Conservation (phyloP, 2,329 filamentous ascomycete genomes). For the Cryphonectria parasitica region DNA sequence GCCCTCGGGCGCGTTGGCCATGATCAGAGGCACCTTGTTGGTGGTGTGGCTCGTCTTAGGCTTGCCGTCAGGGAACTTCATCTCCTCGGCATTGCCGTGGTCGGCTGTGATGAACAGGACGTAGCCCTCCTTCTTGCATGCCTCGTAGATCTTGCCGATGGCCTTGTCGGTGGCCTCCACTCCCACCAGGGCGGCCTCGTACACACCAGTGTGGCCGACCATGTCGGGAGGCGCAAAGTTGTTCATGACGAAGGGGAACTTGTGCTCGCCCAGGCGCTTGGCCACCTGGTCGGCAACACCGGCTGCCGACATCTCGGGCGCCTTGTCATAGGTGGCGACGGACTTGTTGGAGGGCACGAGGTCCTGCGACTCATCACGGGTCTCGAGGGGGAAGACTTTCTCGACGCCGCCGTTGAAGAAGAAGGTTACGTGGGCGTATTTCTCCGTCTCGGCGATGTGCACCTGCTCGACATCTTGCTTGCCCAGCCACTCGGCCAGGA, state of each 20-base stretch:
- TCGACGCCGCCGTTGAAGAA: conserved; percentile 99
- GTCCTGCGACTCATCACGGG: conserved; percentile 79
- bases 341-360: conserved; percentile 85
- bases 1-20: conserved; percentile 92
- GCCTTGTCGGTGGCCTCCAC: conserved; percentile 88
- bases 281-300: conserved; percentile 86
- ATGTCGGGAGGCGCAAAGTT: conserved; percentile 99
- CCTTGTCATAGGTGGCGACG: conserved; percentile 91
- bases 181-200: conserved; percentile 88
- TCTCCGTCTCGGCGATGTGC: conserved; percentile 97
- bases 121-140: conserved; percentile 91
- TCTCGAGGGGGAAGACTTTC: conserved; percentile 91
- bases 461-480: conserved; percentile 91
- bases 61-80: conserved; percentile 94
- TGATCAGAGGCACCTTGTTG: conserved; percentile 97
- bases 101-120: conserved; percentile 94
- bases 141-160: conserved; percentile 89
- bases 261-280: conserved; percentile 82
- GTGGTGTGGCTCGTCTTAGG: conserved; percentile 98
- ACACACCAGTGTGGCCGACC: conserved; percentile 98
- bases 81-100: conserved; percentile 98
- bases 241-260: conserved; percentile 99
- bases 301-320: conserved; percentile 94
- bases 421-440: conserved; percentile 99
- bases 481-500: conserved; percentile 94